Conservation (phyloP, 2,329 filamentous ascomycete genomes). For the Fusarium sp. region DNA sequence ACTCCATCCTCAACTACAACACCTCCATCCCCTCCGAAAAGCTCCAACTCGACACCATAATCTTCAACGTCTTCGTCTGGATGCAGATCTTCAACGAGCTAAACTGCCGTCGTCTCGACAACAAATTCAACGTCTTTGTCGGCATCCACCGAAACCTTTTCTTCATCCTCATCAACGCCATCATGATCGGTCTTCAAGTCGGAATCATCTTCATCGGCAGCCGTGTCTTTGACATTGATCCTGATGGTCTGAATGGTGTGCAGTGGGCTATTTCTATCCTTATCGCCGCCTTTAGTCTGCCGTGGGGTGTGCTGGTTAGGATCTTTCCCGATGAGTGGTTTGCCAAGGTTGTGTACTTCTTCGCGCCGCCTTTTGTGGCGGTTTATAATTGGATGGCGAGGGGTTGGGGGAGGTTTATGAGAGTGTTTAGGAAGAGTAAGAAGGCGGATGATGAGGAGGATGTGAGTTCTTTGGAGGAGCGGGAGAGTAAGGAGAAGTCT, state of each 20-base stretch:
- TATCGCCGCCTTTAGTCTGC: slow-evolving; percentile 8
- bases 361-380: slow-evolving; percentile 16
- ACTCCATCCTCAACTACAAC: slow-evolving; percentile 48
- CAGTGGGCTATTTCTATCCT: slow-evolving; percentile 92
- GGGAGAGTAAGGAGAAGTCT: background rate
- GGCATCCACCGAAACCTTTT: slow-evolving; percentile 86
- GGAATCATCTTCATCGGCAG: slow-evolving; percentile 92
- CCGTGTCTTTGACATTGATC: slow-evolving; percentile 78
- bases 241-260: slow-evolving; percentile 69
- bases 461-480: background rate
- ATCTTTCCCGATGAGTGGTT: slow-evolving; percentile 27
- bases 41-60: slow-evolving; percentile 77
- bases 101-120: slow-evolving; percentile 90
- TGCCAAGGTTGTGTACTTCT: slow-evolving; percentile 1
- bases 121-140: slow-evolving; percentile 95
- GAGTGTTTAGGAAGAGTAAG: slow-evolving; percentile 4
- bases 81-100: slow-evolving; percentile 93
- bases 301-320: slow-evolving; percentile 12
- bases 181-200: slow-evolving; percentile 90
- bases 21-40: slow-evolving; percentile 56
- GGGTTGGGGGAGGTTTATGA: background rate
- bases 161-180: slow-evolving; percentile 84
- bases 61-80: slow-evolving; percentile 99
- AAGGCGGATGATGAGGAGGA: background rate
- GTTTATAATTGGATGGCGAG: background rate